These are phyloP conservation scores for Venturia effusa DNA, from an alignment of 2,329 filamentous ascomycete genomes.

Conservation along the genomic window DNA sequence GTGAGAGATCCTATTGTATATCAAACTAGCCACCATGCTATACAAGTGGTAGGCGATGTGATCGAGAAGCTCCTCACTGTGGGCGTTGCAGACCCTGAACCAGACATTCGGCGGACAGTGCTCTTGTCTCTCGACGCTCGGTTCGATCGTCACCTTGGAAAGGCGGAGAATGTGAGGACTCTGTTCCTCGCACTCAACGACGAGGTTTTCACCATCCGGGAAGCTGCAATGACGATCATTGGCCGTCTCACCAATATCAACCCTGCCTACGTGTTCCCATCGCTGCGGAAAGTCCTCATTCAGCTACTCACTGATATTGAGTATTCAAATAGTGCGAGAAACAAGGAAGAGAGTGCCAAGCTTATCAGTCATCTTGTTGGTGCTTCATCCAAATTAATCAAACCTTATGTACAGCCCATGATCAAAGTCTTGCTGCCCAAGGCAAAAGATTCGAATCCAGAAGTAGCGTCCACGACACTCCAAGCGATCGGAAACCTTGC, in stretches of 20 bases:
- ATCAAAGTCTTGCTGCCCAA: slow-evolving; percentile 90
- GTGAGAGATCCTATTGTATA: slow-evolving; percentile 95
- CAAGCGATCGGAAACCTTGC: slow-evolving; percentile 91
- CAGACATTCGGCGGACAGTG: slow-evolving; percentile 80
- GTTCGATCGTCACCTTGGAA: slow-evolving; percentile 93
- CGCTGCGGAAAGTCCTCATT: slow-evolving; percentile 85
- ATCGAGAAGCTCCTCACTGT: slow-evolving; percentile 95
- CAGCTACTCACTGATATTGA: slow-evolving; percentile 94
- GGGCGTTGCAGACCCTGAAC: slow-evolving; percentile 79
- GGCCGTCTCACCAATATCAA: slow-evolving; percentile 85
- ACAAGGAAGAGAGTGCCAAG: slow-evolving; percentile 93
- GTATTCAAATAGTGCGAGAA: slow-evolving; percentile 85
- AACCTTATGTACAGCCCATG: slow-evolving; percentile 95
- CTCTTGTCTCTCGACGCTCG: slow-evolving; percentile 81
- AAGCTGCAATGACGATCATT: slow-evolving; percentile 93
- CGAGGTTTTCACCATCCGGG: slow-evolving; percentile 81
- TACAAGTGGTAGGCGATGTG: slow-evolving; percentile 94
- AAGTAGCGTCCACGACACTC: slow-evolving; percentile 88
- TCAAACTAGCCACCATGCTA: slow-evolving; percentile 92
- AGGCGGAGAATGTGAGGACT: slow-evolving; percentile 93
- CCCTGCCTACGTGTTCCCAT: slow-evolving; percentile 94
- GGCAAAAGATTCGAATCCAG: slow-evolving; percentile 70
- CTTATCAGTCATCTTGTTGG: slow-evolving; percentile 85
- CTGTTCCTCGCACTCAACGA: slow-evolving; percentile 94
- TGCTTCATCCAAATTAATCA: slow-evolving; percentile 85